These are phyloP conservation scores for Pinus tabuliformis DNA, from an alignment of 75 land plant species.

Conservation along the genomic window DNA sequence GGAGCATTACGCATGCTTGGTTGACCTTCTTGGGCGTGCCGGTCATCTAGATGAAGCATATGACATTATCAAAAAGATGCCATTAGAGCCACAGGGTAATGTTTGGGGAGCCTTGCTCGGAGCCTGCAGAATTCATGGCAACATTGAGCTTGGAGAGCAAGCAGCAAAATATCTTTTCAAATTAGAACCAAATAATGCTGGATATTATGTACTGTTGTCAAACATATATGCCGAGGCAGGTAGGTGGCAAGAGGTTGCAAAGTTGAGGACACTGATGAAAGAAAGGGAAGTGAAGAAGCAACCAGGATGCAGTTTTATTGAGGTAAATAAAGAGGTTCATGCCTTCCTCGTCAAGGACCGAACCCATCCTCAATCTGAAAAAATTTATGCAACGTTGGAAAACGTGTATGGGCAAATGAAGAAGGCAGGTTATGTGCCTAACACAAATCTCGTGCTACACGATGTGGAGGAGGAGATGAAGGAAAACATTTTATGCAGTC, in stretches of 20 bases:
- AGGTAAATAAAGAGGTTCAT: conserved; percentile 40
- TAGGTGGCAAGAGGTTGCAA: conserved; percentile 37
- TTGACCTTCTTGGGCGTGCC: conserved; percentile 60
- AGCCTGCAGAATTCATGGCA: conserved; percentile 58
- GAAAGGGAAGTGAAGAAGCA: conserved; percentile 42
- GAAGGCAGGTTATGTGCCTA: no score
- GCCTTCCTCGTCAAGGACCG: conserved; percentile 29
- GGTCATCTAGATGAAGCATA: conserved; percentile 48
- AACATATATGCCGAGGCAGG: conserved; percentile 53
- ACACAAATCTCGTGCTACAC: no score
- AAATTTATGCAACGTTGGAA: no score
- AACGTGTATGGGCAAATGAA: no score
- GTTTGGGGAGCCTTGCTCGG: conserved; percentile 71
- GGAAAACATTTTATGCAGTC: no score
- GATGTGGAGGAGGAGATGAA: no score
- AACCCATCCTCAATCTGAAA: no score
- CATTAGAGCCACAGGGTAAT: conserved; percentile 34
- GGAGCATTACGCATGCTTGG: conserved; percentile 73
- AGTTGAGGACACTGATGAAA: conserved; percentile 49
- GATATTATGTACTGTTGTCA: conserved; percentile 51
- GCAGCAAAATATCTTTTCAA: conserved; percentile 52
- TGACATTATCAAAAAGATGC: conserved; percentile 46
- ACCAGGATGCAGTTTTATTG: conserved; percentile 67
- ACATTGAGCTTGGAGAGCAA: conserved; percentile 36
- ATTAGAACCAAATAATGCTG: conserved; percentile 50